Base-by-base conservation (phyloP, 805 yeast genomes). In the Candida suzukii region DNA sequence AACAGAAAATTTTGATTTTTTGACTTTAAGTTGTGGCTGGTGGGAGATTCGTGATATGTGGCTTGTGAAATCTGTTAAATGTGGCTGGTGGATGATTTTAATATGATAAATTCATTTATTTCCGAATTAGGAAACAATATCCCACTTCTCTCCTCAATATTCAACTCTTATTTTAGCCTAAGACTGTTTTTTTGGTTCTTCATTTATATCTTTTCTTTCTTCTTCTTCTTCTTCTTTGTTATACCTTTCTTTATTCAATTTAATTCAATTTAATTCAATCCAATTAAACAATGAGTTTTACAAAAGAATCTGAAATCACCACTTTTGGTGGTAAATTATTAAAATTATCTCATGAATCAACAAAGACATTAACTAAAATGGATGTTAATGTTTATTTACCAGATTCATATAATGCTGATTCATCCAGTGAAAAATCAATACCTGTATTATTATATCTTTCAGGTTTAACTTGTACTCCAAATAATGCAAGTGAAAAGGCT, bases 401-500 rank as follows among this genome's bases (percentile, higher is more conserved):
- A 35, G 67, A 73, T 55, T 65, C 67, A 44, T 70, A 70, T 51
- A 61, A 51, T 40, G 50, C 53, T 17, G 22, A 35, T 59, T 68
- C 45, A 53, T 45, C 29, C n/a, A n/a, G n/a, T n/a, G n/a, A n/a
- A 57, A 35, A 53, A 31, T 45, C 54, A 3, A 63, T 83, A 21
- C 98, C 99, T 1, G 86, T 85, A 0, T 60, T 91, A 46, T 61
- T 85, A 47, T 91, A 80, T 56, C 71, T 91, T 19, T 81, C 96
- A 2, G 99, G 99, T 1, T 71, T 91, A 50, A 87, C 97, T 0
- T 91, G 98, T 60, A 80, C 95, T 1, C 96, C 96, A 37, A 79
- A 86, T 66, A 93, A 90, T 58, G 95, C 95, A 41, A 72, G 90
- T 10, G 98, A 93, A 60, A 93, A 93, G 71, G 95, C 96, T 1